Percentiles rank a stretch among this genome's conserved stretches.
phyloP scores from a whole-genome alignment of 1,284 basidiomycete species.

The Ganoderma resinaceum region DNA sequence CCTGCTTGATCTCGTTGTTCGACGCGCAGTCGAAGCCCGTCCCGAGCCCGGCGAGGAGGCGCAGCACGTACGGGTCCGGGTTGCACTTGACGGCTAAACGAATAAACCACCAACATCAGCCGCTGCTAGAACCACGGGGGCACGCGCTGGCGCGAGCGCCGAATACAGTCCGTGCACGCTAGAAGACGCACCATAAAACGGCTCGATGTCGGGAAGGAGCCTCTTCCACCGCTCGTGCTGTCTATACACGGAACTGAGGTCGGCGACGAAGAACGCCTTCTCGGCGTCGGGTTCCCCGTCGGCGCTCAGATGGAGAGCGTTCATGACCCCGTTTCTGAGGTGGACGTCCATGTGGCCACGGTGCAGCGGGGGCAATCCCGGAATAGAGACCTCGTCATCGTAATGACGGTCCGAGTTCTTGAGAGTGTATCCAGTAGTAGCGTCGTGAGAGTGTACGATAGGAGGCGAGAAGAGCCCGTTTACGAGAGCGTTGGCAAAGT shows the following conservation, averaged over 20 bases:
- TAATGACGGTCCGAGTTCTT: constrained; percentile 36
- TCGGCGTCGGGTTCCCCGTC: constrained; percentile 78
- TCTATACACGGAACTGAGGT: constrained; percentile 88
- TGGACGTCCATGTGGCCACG: constrained; percentile 75
- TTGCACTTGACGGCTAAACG: constrained; percentile 94
- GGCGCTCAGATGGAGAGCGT: constrained; percentile 58
- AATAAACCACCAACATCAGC: constrained; percentile 20
- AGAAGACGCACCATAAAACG: constrained; percentile 82
- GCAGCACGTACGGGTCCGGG: constrained; percentile 93
- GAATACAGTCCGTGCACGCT: constrained; percentile 14
- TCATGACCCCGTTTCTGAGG: constrained; percentile 75
- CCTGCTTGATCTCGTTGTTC: constrained; percentile 89
- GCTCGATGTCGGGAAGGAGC: constrained; percentile 86
- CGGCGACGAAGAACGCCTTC: constrained; percentile 95
- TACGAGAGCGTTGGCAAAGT: constrained; percentile 43
- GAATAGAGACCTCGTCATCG: constrained; percentile 57
- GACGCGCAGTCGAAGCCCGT: constrained; percentile 99
- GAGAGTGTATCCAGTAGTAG: constrained; percentile 15
- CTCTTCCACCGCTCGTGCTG: constrained; percentile 89
- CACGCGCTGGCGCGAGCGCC: not conserved
- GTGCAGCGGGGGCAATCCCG: constrained; percentile 68
- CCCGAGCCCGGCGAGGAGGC: constrained; percentile 89
- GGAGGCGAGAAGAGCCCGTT: constrained; percentile 43
- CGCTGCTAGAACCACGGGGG: constrained; percentile 20
- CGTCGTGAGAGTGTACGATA: constrained; percentile 34